Base-by-base conservation (phyloP, 768 basidiomycete species). In the Trametes cubensis region DNA sequence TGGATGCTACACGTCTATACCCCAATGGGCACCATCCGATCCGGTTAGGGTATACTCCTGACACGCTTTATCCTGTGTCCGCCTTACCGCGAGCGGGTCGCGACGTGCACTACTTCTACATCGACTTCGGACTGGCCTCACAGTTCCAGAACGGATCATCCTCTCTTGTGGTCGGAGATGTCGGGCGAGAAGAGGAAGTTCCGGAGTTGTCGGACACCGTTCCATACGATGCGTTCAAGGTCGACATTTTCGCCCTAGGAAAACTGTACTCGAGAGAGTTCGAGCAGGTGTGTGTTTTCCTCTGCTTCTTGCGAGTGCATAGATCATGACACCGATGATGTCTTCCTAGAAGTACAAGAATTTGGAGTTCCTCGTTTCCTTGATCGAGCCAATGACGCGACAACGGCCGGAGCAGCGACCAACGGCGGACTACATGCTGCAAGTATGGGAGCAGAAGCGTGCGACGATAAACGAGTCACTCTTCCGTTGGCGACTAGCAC, bases 71-170 rank as follows among this genome's bases (percentile, higher is more conserved):
- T 1, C 58, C 65, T 0, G 55, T 76, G 17, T 47, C 61, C 7
- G 73, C 74, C 0, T 60, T 74, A 17, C 63, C 74, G 1, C 70
- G 77, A 25, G 72, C 73, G 20, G 71, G 74, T 34, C 64, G 72
- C 38, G 70, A 75, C 4, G 76, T 80, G 4, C 72, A 74, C 0
- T 67, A 70, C 51, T 66, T 51, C 57, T 64, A 64, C 50, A 66
- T 70, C 56, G 67, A 70, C 55, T 70, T 68, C 44, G 67, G 66
- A 2, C 49, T 67, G 3, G 55, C 66, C n/a, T 41, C 62, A 57
- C 55, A 66, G 5, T 66, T 68, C 39, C 34, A 48, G 0, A 26
- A 38, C 52, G 62, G 69, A 67, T 50, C 44, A 13, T 39, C 59
- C 13, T 34, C 47, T 0, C 49, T 23, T 7, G 64, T 68, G 14